phyloP scores from a whole-genome alignment of 129 eudicot species.

The Flaveria trinervia region DNA sequence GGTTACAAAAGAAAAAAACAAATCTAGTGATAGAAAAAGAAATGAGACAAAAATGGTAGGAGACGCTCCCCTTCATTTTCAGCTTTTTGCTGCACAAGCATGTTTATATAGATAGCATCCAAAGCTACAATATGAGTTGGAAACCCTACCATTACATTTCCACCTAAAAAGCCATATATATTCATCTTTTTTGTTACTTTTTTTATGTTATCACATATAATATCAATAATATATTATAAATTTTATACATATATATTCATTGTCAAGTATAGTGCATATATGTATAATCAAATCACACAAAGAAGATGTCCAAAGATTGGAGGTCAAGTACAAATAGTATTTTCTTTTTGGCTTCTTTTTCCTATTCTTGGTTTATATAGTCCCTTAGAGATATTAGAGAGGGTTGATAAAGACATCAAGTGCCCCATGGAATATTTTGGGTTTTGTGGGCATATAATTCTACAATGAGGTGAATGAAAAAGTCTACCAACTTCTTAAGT shows the following conservation, averaged over 20 bases:
- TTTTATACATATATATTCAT: neutral
- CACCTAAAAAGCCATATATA: constrained; percentile 29
- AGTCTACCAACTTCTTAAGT: constrained; percentile 26
- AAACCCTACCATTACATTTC: constrained; percentile 45
- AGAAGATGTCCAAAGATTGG: neutral
- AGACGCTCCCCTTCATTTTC: constrained; percentile 42
- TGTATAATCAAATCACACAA: constrained; percentile 13
- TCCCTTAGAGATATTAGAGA: constrained; percentile 31
- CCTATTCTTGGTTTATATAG: constrained; percentile 35
- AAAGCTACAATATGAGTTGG: constrained; percentile 55
- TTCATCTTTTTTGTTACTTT: constrained; percentile 3
- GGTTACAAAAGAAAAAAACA: constrained; percentile 23
- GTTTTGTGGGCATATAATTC: constrained; percentile 26
- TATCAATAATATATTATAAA: neutral
- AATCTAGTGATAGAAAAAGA: constrained; percentile 25
- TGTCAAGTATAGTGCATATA: constrained; percentile 8
- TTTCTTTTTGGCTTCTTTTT: constrained; percentile 37
- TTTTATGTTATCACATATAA: neutral
- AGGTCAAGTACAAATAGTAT: constrained; percentile 32
- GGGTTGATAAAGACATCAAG: constrained; percentile 31
- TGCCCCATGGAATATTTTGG: constrained; percentile 34
- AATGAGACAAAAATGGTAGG: constrained; percentile 39
- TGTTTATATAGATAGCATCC: constrained; percentile 47
- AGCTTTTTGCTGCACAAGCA: constrained; percentile 45
- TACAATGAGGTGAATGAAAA: constrained; percentile 25